Base-by-base conservation (phyloP, 2,329 filamentous ascomycete species). In the Monosporascus sp. region DNA sequence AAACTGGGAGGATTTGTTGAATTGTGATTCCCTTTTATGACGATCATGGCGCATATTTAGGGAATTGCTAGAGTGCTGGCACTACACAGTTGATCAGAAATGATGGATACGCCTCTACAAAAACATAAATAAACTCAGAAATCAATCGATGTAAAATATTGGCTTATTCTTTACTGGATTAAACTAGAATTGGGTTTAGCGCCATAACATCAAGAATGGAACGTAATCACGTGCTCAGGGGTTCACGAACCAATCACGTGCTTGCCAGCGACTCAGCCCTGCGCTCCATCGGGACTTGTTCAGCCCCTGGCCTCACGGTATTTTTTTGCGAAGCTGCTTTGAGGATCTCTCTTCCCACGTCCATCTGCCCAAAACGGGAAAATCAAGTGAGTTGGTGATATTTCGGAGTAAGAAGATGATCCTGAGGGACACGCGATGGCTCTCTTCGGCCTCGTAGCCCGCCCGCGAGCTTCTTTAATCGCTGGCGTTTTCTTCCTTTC, bases 391-490 rank as follows among this genome's bases (percentile, higher is more conserved):
- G 45, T 24, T 2, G 14, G 20, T 18, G 45, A 15, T 15, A 17
- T 35, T 14, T 1, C 17, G 20, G 7, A 9, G 18, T 3, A 17
- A 24, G 15, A 49, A 26, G 37, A 49, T 49, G 47, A 37, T 22
- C 31, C 17, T 22, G 18, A 22, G 31, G 11, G 37, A 41, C 26
- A 37, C 28, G 31, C 18, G 2, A 50, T 50, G 48, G 37, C 48
- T 50, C n/a, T 50, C 4, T 50, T 50, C 14, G 48, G 48, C 26
- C 48, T 50, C 15, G 24, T 50, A 50, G 48, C 48, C 24, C 48
- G 48, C 28, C 48, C 38, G n/a, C 35, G 38, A n/a, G 48, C 38
- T 35, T 50, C 48, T 44, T 14, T 50, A 7, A 43, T 50, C 38
- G n/a, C n/a, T 11, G 22, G 38, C 14, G 3, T 50, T 28, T 50